These are phyloP conservation scores for Apiospora phragmitis DNA, from an alignment of 2,329 filamentous ascomycete genomes.

Conservation along the genomic window DNA sequence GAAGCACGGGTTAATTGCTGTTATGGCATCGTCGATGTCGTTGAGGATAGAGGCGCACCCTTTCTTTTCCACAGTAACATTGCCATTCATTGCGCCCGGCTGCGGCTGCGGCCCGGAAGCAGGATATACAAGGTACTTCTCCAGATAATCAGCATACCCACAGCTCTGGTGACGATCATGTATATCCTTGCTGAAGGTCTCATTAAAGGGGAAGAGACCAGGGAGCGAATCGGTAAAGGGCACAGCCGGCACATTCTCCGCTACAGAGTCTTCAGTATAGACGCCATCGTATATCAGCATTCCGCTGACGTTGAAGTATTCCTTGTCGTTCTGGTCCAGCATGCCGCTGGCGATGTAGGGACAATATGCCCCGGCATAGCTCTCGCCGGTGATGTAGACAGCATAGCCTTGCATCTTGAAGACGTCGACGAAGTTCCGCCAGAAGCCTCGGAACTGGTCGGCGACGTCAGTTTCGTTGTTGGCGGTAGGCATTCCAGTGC, in stretches of 20 bases:
- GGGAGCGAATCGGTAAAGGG: conserved; percentile 57
- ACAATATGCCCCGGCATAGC: conserved; percentile 54
- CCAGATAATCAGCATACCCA: conserved; percentile 57
- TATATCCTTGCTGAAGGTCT: conserved; percentile 55
- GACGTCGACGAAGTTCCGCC: conserved; percentile 56
- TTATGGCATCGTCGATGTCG: conserved; percentile 51
- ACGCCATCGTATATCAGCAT: conserved; percentile 66
- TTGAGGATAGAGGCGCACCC: conserved; percentile 55
- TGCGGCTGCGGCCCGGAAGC: conserved; percentile 57
- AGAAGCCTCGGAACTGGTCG: conserved; percentile 74
- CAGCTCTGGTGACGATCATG: conserved; percentile 51
- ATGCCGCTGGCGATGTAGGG: conserved; percentile 58
- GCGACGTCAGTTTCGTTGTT: conserved; percentile 68
- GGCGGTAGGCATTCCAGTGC: conserved; percentile 63
- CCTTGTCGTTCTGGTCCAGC: conserved; percentile 45
- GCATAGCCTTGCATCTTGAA: conserved; percentile 53
- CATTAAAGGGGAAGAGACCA: conserved; percentile 57
- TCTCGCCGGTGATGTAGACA: conserved; percentile 56
- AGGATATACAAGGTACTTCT: conserved; percentile 61
- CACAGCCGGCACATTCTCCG: conserved; percentile 46
- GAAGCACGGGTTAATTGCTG: conserved; percentile 65
- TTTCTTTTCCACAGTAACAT: conserved; percentile 21
- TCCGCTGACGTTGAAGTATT: conserved; percentile 53
- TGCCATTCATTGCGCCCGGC: conserved; percentile 45
- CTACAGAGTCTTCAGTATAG: conserved; percentile 48